Conservation (phyloP, 2,329 filamentous ascomycete species). For the Penicillium sp. region DNA sequence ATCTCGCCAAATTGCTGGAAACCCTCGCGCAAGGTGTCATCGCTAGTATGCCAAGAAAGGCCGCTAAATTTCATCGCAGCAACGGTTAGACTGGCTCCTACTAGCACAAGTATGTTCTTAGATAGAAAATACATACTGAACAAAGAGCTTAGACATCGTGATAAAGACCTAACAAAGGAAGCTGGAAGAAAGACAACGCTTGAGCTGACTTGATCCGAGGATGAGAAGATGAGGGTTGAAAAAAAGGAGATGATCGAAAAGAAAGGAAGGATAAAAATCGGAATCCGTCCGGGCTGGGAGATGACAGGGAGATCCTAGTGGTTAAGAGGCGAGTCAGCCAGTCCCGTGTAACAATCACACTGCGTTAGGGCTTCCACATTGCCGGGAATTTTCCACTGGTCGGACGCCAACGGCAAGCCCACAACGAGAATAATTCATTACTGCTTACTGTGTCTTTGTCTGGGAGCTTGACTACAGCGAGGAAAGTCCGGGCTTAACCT, state of each 20-base stretch:
- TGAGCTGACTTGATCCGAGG: conserved; percentile 3
- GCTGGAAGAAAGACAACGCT: neutral
- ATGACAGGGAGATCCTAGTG: conserved; percentile 25
- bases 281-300: conserved; percentile 7
- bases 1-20: conserved; percentile 89
- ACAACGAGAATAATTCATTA: conserved; percentile 8
- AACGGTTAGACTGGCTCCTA: neutral
- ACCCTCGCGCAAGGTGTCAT: conserved; percentile 79
- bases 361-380: conserved; percentile 25
- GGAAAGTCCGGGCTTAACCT: conserved; percentile 3
- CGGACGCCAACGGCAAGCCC: conserved; percentile 14
- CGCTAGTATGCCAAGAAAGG: conserved; percentile 98
- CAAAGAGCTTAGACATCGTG: conserved; percentile 87
- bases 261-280: conserved; percentile 8
- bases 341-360: conserved; percentile 29
- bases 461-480: neutral
- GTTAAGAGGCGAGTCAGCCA: conserved; percentile 27
- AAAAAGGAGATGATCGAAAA: neutral
- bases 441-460: conserved; percentile 18
- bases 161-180: conserved; percentile 1
- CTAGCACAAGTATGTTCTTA: neutral
- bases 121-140: conserved; percentile 66
- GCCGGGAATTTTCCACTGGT: conserved; percentile 10
- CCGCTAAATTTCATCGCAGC: conserved; percentile 57
- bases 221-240: neutral